Evolutionary conservation across 2,329 filamentous ascomycete genomes (phyloP), one percentile per base, ranked within the genome.

Genomic region (Didymella lethalis): DNA sequence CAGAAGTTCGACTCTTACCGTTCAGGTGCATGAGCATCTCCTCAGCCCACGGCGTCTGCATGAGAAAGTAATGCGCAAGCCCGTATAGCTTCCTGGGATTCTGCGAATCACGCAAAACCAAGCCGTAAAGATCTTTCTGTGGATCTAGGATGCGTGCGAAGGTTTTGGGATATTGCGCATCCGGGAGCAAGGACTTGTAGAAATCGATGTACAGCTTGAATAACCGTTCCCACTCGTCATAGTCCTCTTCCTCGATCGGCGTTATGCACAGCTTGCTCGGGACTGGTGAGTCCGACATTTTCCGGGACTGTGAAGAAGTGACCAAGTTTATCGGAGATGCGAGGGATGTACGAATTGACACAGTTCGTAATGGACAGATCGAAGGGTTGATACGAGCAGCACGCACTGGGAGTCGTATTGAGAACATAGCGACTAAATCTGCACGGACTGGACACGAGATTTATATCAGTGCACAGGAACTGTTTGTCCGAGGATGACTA

Each of bases 131-230:
- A 7, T 56, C 55, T 18, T 58, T 55, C 0, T 46, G 7, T 11
- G 47, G 31, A 8, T 56, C 31, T 8, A 59, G 44, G 11, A 62
- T 59, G 29, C 59, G 55, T 10, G 47, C 48, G 32, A 62, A 62
- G 2, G 59, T 62, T 5, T 49, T 59, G 29, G 41, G 41, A 28
- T 62, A 62, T 38, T 62, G 59, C 6, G 36, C 11, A 12, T 62
- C 55, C 7, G 59, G 59, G 12, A 62, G 52, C 1, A 48, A 55
- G n/a, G 59, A 46, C 29, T 62, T 59, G 55, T 62, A 62, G 55
- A 62, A 62, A 3, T 49, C 48, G 40, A 62, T 62, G 40, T 62
- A 62, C 23, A 53, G 47, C 34, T 51, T 36, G 44, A 62, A 62
- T 8, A 62, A 44, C 29, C 53, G 48, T 40, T 59, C 44, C 59